Base-by-base conservation (phyloP, 352 stramenopile genomes). In the Pythium angustatum region DNA sequence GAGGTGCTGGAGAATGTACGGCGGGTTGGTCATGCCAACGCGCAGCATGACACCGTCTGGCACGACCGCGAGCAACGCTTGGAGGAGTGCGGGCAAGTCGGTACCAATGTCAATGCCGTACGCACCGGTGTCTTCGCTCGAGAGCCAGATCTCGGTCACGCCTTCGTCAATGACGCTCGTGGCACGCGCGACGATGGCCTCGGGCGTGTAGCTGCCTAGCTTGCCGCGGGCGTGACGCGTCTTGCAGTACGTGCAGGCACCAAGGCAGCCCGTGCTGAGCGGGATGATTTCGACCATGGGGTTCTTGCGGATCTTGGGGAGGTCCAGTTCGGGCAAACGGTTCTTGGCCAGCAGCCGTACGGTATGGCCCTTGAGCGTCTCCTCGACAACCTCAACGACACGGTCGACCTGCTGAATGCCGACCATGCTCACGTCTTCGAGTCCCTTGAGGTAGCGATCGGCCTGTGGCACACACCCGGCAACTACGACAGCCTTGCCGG, bases 221-320 rank as follows among this genome's bases (percentile, higher is more conserved):
- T 91, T 95, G 22, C 92, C 92, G n/a, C 92, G 83, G 22, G 92
- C 92, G 64, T 97, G 88, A 24, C 86, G 86, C 10, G 92, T 98
- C 77, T 98, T 98, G 75, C 92, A 98, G 79, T 98, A 98, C 21
- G 92, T 98, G 62, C 92, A 98, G 6, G 88, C 87, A 14, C 91
- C 91, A 5, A 98, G 81, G 64, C 92, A 98, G 28, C 92, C 92
- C 15, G 89, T 97, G 50, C 85, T 96, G 26, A 98, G 69, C 26
- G 91, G 91, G 43, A 98, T 88, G 65, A 98, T 97, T 70, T 98
- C 92, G 10, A 98, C 85, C 70, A 95, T 88, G 6, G 83, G 87
- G 71, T 98, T 97, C 68, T 91, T 92, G 58, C 92, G 87, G 57
- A 98, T 93, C 78, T 98, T 98, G 27, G 92, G 92, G 27, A 98